Evolutionary conservation across 306 rosid species (phyloP), one percentile per base, ranked within the genome.

Genomic region (Adenanthera pavonina): DNA sequence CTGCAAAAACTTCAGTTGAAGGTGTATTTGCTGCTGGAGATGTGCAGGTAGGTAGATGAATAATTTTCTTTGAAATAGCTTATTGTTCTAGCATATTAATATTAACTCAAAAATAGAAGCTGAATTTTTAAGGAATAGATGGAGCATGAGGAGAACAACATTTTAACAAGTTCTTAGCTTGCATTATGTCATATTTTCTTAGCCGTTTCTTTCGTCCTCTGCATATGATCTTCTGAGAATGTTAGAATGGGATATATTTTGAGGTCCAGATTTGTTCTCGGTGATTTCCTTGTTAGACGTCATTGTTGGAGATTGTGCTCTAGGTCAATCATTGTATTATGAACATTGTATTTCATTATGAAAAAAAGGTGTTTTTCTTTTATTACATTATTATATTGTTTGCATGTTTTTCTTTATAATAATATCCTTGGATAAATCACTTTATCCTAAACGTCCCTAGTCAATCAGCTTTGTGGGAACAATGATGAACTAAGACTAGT

Each of bases 21-120:
- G 92, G 93, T 47, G 90, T 90, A 36, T 90, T 86, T 76, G 91
- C 93, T 16, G 93, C 93, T 57, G 93, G 93, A 69, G 93, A 90
- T 72, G 90, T 90, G 70, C 93, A 90, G 91, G 93, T 90, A 86
- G 82, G 74, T 43, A 40, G 59, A 33, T 66, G 77, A 61, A 40
- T 74, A 74, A 62, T 53, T 70, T 82, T 5, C 38, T 19, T 57
- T 73, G 19, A 41, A 38, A 48, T 13, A 49, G 36, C 71, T 67
- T 76, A 41, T 66, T 73, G 43, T 54, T 77, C 56, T 54, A 36
- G 66, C 25, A 46, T 68, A 34, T 60, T 56, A 35, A 4, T 44
- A 35, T 47, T 35, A 74, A 67, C 41, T 33, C 19, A 41, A 56
- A 72, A 15, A 60, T 78, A 34, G 46, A 48, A 51, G 62, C 17